Evolutionary conservation across 2,329 filamentous ascomycete genomes (phyloP).

Genomic region (Rhynchosporium agropyri): DNA sequence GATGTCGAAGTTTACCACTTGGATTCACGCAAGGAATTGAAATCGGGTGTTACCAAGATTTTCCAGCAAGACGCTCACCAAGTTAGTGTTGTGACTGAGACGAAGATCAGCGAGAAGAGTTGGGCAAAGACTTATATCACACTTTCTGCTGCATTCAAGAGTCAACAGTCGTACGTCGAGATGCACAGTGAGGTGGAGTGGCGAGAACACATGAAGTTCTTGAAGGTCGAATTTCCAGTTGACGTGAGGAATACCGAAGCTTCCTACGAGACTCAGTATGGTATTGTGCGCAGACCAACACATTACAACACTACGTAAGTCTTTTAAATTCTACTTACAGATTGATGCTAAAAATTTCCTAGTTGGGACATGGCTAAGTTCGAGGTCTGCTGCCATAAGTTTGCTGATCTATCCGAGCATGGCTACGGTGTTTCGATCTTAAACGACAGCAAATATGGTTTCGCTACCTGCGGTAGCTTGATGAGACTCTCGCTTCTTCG

Average conservation of each 20-base stretch:
- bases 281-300: constrained; percentile 83
- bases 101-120: constrained; percentile 83
- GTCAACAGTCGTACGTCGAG: constrained; percentile 71
- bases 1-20: constrained; percentile 97
- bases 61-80: constrained; percentile 71
- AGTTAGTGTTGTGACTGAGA: constrained; percentile 81
- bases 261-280: constrained; percentile 93
- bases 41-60: constrained; percentile 69
- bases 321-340: not conserved
- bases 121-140: constrained; percentile 86
- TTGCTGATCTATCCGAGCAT: constrained; percentile 85
- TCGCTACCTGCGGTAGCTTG: constrained; percentile 82
- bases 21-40: constrained; percentile 78
- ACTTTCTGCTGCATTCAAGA: constrained; percentile 68
- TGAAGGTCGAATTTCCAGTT: constrained; percentile 98
- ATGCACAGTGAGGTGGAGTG: constrained; percentile 89
- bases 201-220: constrained; percentile 95
- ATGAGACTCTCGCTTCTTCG: constrained; percentile 89
- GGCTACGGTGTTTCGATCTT: constrained; percentile 90
- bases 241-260: constrained; percentile 89
- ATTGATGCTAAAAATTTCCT: constrained; percentile 38
- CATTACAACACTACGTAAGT: constrained; percentile 89
- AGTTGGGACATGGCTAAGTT: constrained; percentile 98
- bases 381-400: constrained; percentile 94
- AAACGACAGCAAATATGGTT: constrained; percentile 96